Conservation (phyloP, 305 asterid genomes). For the Withania somnifera region DNA sequence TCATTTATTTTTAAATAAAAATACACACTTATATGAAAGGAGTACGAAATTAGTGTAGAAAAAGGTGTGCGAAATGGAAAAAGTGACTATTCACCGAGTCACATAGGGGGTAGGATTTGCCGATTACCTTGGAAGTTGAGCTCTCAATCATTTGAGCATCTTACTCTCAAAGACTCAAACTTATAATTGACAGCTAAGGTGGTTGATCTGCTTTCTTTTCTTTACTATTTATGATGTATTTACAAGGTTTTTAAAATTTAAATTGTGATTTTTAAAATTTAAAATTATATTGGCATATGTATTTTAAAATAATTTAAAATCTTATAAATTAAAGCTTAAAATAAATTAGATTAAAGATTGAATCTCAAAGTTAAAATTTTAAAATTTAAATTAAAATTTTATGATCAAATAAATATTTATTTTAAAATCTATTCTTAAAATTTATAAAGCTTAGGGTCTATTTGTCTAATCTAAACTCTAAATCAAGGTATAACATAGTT, state of each 20-base stretch:
- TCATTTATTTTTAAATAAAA: no score
- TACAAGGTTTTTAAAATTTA: background rate
- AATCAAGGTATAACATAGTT: background rate
- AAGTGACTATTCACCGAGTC: background rate
- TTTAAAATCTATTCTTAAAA: no score
- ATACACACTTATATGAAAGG: background rate
- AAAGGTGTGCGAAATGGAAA: background rate
- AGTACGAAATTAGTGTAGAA: background rate
- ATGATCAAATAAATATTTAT: background rate
- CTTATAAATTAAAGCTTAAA: background rate
- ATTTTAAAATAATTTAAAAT: background rate
- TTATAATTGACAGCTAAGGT: background rate
- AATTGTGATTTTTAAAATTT: background rate
- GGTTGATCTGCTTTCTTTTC: background rate
- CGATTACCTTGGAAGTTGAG: slow-evolving; percentile 8
- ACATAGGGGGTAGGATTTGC: background rate
- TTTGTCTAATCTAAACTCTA: background rate
- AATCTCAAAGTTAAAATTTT: background rate
- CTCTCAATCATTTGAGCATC: background rate
- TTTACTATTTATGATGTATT: background rate
- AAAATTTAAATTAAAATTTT: background rate
- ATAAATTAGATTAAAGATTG: background rate
- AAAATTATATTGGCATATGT: background rate
- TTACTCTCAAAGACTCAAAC: background rate
- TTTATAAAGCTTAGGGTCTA: background rate